Base-by-base conservation (phyloP, 164 flowering plant genomes). In the Kingdonia uniflora region DNA sequence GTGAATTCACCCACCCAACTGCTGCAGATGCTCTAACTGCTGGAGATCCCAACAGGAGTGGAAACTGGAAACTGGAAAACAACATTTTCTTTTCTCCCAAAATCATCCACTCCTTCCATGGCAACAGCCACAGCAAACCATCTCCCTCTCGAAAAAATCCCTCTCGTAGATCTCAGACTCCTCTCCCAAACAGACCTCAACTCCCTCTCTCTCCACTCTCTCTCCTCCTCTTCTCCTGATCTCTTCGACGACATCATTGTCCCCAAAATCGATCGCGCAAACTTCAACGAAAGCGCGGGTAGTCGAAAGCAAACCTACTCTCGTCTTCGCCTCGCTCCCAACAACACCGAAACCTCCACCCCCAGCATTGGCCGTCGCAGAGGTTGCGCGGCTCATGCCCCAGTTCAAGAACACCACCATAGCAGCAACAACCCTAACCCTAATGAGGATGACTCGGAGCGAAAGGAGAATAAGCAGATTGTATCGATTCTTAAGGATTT, bases 281-380 rank as follows among this genome's bases (percentile, higher is more conserved):
- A 81, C 49, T 87, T 86, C 78, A 90, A 87, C 64, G 95, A 86
- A 46, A 81, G 89, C 65, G 87, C 85, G n/a, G 95, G 94, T 6
- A 73, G 88, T 61, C 85, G 97, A 14, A 82, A 80, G 41, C 97
- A 90, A 55, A 86, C 97, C 40, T 90, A 75, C 73, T 82, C 86
- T 37, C 87, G 95, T 26, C 77, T 82, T 65, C 90, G 88, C 53
- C 80, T 84, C 19, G 82, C 91, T 14, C 83, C 80, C 19, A 63
- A 51, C 41, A n/a, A n/a, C n/a, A n/a, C 72, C 44, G 71, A 59
- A 39, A 21, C 55, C 40, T n/a, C 71, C 19, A 37, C 51, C 4
- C n/a, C 17, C n/a, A 2, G 44, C 64, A n/a, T 54, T 19, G 46
- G 60, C 45, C 59, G 46, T 17, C 64, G 51, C 54, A 42, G 50